Evolutionary conservation across 2,329 filamentous ascomycete species (phyloP).

Genomic region (Aspergillus jensenii): DNA sequence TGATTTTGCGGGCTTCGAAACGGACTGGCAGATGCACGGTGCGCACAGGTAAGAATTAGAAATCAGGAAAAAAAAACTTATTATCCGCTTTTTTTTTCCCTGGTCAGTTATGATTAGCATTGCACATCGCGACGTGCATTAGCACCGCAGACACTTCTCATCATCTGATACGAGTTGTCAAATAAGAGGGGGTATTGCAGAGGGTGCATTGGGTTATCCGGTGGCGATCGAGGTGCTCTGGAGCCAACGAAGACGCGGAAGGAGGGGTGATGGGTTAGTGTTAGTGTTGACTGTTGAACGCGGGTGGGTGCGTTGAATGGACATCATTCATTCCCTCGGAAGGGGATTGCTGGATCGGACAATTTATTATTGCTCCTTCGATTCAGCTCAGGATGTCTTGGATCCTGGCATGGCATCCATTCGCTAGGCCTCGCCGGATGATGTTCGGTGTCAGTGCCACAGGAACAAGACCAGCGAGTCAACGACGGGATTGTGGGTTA

Average conservation of each 20-base stretch:
- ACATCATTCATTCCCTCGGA: not conserved
- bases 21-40: not conserved
- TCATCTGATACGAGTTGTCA: constrained; percentile 21
- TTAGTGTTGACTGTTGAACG: not conserved
- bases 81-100: not conserved
- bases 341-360: not conserved
- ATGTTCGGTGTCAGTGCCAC: not conserved
- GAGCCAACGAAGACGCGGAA: constrained; percentile 12
- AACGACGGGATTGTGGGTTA: constrained; percentile 6
- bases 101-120: constrained; percentile 9
- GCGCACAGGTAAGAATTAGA: constrained; percentile 1
- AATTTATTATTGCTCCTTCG: not conserved
- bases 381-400: not conserved
- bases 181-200: constrained; percentile 8
- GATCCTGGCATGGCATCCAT: not conserved
- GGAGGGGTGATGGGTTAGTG: not conserved
- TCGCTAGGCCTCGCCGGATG: not conserved
- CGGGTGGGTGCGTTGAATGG: not conserved
- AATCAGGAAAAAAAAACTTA: not conserved
- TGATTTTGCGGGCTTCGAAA: constrained; percentile 2
- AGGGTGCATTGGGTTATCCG: constrained; percentile 4
- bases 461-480: not conserved
- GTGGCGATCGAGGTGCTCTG: constrained; percentile 9
- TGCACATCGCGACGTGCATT: constrained; percentile 18
- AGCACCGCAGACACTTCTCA: constrained; percentile 20